Evolutionary conservation across 768 basidiomycete species (phyloP).

Genomic region (Lentinula sp.): DNA sequence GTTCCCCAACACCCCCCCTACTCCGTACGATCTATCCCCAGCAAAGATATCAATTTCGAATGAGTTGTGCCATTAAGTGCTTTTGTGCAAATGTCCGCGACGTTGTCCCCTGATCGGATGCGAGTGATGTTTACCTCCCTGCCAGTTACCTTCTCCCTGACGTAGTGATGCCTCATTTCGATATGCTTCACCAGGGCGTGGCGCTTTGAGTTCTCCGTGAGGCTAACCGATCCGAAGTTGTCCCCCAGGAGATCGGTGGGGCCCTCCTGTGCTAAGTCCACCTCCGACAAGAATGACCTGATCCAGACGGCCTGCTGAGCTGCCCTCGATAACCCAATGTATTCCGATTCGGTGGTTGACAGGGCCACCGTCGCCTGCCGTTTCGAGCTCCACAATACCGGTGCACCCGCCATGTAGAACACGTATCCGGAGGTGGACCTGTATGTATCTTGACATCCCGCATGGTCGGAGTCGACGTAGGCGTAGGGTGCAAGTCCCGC

Average conservation of each 20-base stretch:
- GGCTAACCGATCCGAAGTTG: constrained; percentile 22
- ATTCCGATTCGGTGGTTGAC: too few relatives aligned
- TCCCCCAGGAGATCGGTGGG: constrained; percentile 16
- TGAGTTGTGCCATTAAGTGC: constrained; percentile 4
- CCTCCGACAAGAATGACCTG: constrained; percentile 16
- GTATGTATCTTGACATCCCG: constrained; percentile 7
- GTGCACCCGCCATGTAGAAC: constrained; percentile 21
- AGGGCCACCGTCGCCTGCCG: too few relatives aligned
- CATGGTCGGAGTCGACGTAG: constrained; percentile 15
- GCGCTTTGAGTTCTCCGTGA: constrained; percentile 20
- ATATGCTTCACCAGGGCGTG: constrained; percentile 24
- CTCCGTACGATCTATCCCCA: not conserved
- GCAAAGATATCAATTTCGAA: not conserved
- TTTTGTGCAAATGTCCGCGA: constrained; percentile 11
- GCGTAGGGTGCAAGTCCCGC: not conserved
- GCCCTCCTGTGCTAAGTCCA: constrained; percentile 5
- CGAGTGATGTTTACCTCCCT: constrained; percentile 3
- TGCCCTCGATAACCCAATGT: constrained; percentile 18
- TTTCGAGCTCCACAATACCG: constrained; percentile 23
- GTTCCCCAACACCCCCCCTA: constrained; percentile 4
- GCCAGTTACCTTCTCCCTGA: constrained; percentile 6
- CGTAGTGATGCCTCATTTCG: constrained; percentile 13
- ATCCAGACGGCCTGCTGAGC: constrained; percentile 22
- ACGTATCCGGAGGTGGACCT: constrained; percentile 27
- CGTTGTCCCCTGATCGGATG: constrained; percentile 2